Conservation (phyloP, 495 filamentous ascomycete species). For the Penicillium atrosanguineum region DNA sequence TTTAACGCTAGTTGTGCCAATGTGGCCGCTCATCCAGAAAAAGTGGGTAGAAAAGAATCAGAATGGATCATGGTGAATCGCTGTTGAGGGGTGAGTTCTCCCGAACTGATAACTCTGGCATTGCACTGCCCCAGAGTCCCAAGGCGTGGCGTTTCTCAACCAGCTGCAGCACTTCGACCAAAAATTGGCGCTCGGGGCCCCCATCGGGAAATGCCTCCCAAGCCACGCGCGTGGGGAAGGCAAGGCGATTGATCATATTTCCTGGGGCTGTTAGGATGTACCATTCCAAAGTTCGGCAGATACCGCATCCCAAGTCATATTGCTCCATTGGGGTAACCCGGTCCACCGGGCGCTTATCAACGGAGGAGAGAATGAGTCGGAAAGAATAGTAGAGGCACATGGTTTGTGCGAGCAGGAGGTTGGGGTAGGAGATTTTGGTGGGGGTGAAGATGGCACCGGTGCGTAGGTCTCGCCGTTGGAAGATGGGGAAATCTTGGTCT, state of each 20-base stretch:
- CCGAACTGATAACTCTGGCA: conserved; percentile 38
- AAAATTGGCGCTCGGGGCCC: conserved; percentile 38
- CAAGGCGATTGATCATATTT: conserved; percentile 50
- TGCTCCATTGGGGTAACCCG: conserved; percentile 35
- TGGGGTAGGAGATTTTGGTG: conserved; percentile 38
- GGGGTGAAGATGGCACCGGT: conserved; percentile 37
- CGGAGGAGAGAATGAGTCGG: conserved; percentile 37
- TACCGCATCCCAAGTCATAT: conserved; percentile 40
- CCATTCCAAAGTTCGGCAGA: conserved; percentile 42
- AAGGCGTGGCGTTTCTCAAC: conserved; percentile 41
- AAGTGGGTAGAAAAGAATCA: not conserved
- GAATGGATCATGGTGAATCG: not conserved
- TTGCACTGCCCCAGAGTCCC: conserved; percentile 40
- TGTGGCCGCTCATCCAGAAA: not conserved
- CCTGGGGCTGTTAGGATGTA: conserved; percentile 41
- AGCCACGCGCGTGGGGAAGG: conserved; percentile 41
- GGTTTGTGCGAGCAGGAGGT: conserved; percentile 42
- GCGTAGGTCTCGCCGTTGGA: conserved; percentile 38
- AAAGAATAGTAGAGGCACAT: conserved; percentile 43
- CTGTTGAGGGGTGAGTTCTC: conserved; percentile 25
- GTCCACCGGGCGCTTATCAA: conserved; percentile 35
- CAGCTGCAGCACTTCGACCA: conserved; percentile 38
- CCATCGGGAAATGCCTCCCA: conserved; percentile 42
- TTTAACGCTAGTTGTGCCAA: not conserved
- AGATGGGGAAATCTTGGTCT: conserved; percentile 36